phyloP scores from a whole-genome alignment of 345 rosid species.

The Syzygium aromaticum region DNA sequence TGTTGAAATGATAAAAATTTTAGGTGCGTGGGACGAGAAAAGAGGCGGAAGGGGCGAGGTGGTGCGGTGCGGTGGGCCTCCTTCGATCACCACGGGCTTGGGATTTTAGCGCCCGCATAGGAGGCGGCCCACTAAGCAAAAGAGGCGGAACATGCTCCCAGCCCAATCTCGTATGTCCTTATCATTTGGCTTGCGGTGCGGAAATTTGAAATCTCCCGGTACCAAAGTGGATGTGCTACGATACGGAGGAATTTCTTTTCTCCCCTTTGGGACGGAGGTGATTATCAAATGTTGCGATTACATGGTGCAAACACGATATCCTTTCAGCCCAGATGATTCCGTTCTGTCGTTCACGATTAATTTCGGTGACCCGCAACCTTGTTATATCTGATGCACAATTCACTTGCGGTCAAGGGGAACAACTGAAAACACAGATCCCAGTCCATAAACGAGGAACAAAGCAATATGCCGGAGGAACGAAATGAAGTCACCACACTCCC shows the following conservation, averaged over 20 bases:
- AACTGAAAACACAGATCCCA: neutral
- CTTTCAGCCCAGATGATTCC: accelerated
- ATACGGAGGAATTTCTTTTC: neutral
- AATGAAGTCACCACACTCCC: neutral
- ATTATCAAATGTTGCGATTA: neutral
- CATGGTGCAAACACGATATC: accelerated
- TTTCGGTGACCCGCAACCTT: too few species aligned
- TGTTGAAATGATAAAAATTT: neutral
- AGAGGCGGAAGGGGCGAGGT: neutral
- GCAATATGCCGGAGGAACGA: neutral
- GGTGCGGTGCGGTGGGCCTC: neutral
- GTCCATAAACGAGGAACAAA: neutral
- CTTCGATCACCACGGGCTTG: neutral
- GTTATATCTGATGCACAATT: too few species aligned
- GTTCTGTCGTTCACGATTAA: accelerated
- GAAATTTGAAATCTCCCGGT: too few species aligned
- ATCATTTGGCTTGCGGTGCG: neutral
- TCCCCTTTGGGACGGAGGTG: accelerated
- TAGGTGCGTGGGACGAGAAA: neutral
- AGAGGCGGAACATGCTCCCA: neutral
- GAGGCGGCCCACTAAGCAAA: neutral
- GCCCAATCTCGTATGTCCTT: neutral
- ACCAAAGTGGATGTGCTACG: accelerated
- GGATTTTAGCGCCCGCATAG: neutral
- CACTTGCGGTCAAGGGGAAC: neutral